A percentile compares a stretch with the other conserved stretches of the same genome.
These are phyloP conservation scores for Cercospora sp. DNA, from an alignment of 2,329 filamentous ascomycete genomes.

Conservation along the genomic window DNA sequence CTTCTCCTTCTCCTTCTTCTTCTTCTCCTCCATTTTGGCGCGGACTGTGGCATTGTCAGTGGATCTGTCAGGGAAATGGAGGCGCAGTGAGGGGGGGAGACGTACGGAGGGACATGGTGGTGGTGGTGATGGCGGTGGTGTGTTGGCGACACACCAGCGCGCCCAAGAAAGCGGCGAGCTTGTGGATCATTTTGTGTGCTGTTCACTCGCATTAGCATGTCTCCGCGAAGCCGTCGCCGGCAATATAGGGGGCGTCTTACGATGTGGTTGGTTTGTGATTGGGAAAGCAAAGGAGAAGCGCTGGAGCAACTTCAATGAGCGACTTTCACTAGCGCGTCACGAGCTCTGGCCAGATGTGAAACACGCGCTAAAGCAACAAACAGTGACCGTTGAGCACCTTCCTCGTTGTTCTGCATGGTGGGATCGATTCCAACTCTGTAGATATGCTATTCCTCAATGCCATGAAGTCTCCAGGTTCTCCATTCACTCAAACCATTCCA, in stretches of 20 bases:
- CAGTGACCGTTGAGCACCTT: not conserved
- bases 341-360: not conserved
- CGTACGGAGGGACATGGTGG: not conserved
- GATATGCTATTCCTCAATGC: not conserved
- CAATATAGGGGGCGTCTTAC: not conserved
- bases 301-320: not conserved
- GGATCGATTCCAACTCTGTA: not conserved
- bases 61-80: not conserved
- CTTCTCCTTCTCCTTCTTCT: slow-evolving; percentile 10
- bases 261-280: not conserved
- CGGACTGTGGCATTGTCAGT: slow-evolving; percentile 8
- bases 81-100: not conserved
- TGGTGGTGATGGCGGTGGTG: slow-evolving; percentile 5
- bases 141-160: not conserved
- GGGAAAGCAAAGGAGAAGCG: not conserved
- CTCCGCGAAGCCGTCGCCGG: not conserved
- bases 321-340: slow-evolving; percentile 5
- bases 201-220: not conserved
- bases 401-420: not conserved
- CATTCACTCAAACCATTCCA: slow-evolving; percentile 1
- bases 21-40: slow-evolving; percentile 4
- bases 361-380: not conserved
- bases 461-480: not conserved
- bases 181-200: slow-evolving; percentile 7
- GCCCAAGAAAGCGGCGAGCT: slow-evolving; percentile 1